These are phyloP conservation scores for Mortierella claussenii DNA, from an alignment of 192 early-diverging fungal genomes.

Conservation along the genomic window DNA sequence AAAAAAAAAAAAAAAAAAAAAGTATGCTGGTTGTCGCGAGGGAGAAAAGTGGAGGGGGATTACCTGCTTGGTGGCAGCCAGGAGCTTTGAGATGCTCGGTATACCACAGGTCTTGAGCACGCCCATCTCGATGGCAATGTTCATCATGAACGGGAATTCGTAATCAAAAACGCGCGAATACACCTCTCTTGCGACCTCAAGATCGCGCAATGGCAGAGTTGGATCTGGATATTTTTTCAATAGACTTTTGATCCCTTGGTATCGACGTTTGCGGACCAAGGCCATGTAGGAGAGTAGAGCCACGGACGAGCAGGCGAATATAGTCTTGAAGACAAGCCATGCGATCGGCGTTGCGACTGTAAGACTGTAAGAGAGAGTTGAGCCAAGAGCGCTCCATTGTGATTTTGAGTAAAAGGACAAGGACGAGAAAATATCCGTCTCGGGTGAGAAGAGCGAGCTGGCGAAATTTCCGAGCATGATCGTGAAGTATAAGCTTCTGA, in stretches of 20 bases:
- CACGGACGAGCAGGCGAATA: not conserved
- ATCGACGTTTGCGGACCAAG: constrained; percentile 27
- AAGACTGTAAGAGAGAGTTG: not conserved
- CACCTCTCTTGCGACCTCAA: constrained; percentile 35
- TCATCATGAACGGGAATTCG: constrained; percentile 7
- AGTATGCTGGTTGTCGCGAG: not conserved
- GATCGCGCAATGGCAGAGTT: constrained; percentile 15
- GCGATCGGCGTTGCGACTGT: not conserved
- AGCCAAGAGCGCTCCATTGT: too few relatives aligned
- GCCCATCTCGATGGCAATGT: constrained; percentile 34
- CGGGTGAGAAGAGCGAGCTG: not conserved
- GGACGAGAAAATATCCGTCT: too few relatives aligned
- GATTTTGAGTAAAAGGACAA: too few relatives aligned
- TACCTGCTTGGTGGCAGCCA: constrained; percentile 33
- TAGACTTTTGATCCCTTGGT: constrained; percentile 22
- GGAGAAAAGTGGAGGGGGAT: too few relatives aligned
- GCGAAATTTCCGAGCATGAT: constrained; percentile 3
- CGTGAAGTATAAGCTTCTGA: not conserved
- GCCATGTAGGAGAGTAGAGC: constrained; percentile 4
- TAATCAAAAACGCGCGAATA: constrained; percentile 17
- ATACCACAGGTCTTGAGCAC: constrained; percentile 44
- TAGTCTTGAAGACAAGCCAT: not conserved
- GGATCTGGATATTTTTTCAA: constrained; percentile 46
- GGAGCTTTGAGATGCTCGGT: constrained; percentile 40
- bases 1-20: not conserved